Evolutionary conservation across 192 early-diverging fungal genomes (phyloP).

Genomic region (Dissophora globulifera): DNA sequence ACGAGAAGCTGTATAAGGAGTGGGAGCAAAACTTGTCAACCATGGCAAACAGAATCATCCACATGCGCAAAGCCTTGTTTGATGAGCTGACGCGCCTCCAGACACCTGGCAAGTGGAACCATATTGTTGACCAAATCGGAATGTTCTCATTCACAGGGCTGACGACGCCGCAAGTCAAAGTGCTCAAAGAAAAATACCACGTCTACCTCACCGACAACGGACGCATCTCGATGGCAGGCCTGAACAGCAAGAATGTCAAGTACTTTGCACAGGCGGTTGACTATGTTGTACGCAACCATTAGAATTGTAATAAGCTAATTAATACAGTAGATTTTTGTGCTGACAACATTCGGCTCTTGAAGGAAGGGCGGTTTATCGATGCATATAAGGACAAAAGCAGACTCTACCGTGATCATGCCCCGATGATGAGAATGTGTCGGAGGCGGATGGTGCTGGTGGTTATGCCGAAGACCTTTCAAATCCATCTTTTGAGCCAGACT

Average conservation of each 20-base stretch:
- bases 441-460: constrained; percentile 1
- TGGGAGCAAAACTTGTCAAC: constrained; percentile 81
- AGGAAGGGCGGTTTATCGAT: too few relatives aligned
- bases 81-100: constrained; percentile 72
- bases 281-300: constrained; percentile 81
- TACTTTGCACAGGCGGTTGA: constrained; percentile 94
- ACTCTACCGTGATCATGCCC: constrained; percentile 28
- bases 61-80: constrained; percentile 82
- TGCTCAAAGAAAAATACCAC: constrained; percentile 87
- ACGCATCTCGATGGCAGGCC: constrained; percentile 95
- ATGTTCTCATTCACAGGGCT: constrained; percentile 99
- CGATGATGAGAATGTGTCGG: constrained; percentile 24
- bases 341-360: too few relatives aligned
- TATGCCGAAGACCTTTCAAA: constrained; percentile 42
- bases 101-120: constrained; percentile 95
- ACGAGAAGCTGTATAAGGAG: constrained; percentile 77
- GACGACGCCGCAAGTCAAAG: constrained; percentile 75
- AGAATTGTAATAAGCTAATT: too few relatives aligned
- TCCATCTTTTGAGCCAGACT: constrained; percentile 36
- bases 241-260: constrained; percentile 86
- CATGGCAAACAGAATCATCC: constrained; percentile 92
- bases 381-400: too few relatives aligned
- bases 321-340: background rate
- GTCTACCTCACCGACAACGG: constrained; percentile 95
- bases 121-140: constrained; percentile 95